Evolutionary conservation across 139 green algal genomes (phyloP).

Genomic region (Axilococcus clingmanii): DNA sequence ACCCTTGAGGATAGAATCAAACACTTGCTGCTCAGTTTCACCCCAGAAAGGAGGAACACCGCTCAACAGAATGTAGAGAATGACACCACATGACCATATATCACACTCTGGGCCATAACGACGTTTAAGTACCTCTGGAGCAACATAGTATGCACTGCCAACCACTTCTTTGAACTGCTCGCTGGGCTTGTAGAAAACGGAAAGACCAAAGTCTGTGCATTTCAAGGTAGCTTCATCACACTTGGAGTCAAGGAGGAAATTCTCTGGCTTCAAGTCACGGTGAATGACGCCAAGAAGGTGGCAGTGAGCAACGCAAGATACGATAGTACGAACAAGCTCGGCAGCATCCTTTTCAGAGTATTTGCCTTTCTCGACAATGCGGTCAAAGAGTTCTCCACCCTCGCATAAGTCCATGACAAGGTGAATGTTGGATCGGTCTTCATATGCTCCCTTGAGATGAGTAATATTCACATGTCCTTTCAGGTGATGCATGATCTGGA

Average conservation of each 20-base stretch:
- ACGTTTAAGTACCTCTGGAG: slow-evolving; percentile 67
- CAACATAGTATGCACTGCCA: slow-evolving; percentile 91
- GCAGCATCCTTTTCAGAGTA: slow-evolving; percentile 77
- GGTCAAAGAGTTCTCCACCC: slow-evolving; percentile 95
- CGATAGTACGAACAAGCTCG: slow-evolving; percentile 69
- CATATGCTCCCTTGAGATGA: slow-evolving; percentile 54
- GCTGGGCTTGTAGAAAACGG: slow-evolving; percentile 79
- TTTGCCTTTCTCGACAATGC: slow-evolving; percentile 57
- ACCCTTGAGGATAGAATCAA: slow-evolving; percentile 62
- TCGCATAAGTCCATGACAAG: slow-evolving; percentile 83
- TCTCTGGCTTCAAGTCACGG: slow-evolving; percentile 86
- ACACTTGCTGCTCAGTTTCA: slow-evolving; percentile 84
- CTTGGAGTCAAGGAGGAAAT: slow-evolving; percentile 88
- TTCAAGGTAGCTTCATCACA: slow-evolving; percentile 57
- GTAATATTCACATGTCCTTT: slow-evolving; percentile 73
- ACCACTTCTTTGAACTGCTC: slow-evolving; percentile 82
- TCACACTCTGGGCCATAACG: slow-evolving; percentile 80
- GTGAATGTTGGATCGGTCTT: slow-evolving; percentile 71
- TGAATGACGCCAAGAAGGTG: slow-evolving; percentile 94
- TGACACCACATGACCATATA: slow-evolving; percentile 90
- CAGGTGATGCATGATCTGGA: slow-evolving; percentile 93
- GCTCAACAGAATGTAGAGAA: slow-evolving; percentile 95
- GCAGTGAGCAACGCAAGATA: slow-evolving; percentile 86
- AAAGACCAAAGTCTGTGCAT: slow-evolving; percentile 91
- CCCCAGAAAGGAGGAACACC: slow-evolving; percentile 91